A percentile compares a stretch with the other conserved stretches of the same genome.
Evolutionary conservation across 2,329 filamentous ascomycete genomes (phyloP).

Genomic region (Alternaria ethzedia): DNA sequence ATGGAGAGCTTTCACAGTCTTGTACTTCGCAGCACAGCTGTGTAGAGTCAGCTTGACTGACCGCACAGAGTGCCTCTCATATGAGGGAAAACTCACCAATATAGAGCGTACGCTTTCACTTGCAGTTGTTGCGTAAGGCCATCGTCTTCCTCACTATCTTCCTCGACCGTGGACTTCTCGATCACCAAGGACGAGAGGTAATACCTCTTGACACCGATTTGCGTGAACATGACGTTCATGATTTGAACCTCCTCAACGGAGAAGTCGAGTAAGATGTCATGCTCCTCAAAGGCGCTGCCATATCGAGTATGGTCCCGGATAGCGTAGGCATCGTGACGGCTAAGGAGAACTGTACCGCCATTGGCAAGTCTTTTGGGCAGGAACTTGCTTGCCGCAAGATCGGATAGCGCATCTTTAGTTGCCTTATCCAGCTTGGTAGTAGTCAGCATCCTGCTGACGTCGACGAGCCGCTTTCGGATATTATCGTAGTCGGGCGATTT

Average conservation of each 20-base stretch:
- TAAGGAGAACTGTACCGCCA: slow-evolving; percentile 8
- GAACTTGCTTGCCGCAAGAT: slow-evolving; percentile 18
- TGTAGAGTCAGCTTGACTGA: slow-evolving; percentile 1
- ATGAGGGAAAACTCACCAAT: slow-evolving; percentile 22
- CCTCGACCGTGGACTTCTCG: slow-evolving; percentile 17
- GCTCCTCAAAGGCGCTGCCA: slow-evolving; percentile 7
- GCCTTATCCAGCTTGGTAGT: slow-evolving; percentile 2
- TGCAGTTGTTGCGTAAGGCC: slow-evolving; percentile 8
- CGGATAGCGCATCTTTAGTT: slow-evolving; percentile 7
- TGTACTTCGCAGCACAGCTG: slow-evolving; percentile 32
- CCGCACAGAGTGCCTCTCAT: background rate
- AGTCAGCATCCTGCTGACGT: slow-evolving; percentile 21
- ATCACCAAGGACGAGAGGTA: slow-evolving; percentile 24
- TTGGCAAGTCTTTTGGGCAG: slow-evolving; percentile 12
- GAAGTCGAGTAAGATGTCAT: slow-evolving; percentile 23
- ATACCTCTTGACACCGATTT: slow-evolving; percentile 9
- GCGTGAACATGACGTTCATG: slow-evolving; percentile 18
- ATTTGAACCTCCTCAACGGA: slow-evolving; percentile 17
- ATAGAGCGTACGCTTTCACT: slow-evolving; percentile 26
- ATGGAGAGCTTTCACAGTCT: slow-evolving; percentile 26
- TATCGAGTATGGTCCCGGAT: slow-evolving; percentile 26
- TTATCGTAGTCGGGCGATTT: slow-evolving; percentile 7
- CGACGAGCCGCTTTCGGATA: slow-evolving; percentile 14
- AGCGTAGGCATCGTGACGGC: slow-evolving; percentile 17
- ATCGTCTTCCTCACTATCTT: slow-evolving; percentile 4